Conservation (phyloP, 208 protist genomes). For the Entamoeba nuttalli region DNA sequence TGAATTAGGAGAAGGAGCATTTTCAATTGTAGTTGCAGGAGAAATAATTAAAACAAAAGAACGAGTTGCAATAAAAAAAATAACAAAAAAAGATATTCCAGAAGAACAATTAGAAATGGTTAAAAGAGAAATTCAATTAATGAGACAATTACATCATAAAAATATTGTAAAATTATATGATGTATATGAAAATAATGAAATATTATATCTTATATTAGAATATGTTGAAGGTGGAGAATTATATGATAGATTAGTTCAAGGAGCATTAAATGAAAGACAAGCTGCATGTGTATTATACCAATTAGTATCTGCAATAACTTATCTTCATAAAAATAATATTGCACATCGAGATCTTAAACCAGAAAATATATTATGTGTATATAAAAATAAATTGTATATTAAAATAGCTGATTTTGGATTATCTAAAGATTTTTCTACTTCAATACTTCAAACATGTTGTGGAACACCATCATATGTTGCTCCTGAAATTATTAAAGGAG, state of each 20-base stretch:
- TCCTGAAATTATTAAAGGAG: conserved; percentile 26
- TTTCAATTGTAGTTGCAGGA: background rate
- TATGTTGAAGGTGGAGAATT: conserved; percentile 1
- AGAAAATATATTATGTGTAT: conserved; percentile 28
- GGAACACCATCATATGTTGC: conserved; percentile 34
- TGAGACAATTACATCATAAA: background rate
- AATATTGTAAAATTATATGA: conserved; percentile 1
- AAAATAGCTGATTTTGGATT: conserved; percentile 43
- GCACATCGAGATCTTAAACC: conserved; percentile 38
- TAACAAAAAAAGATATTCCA: background rate
- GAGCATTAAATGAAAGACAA: background rate
- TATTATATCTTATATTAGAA: conserved; percentile 5
- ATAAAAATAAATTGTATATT: conserved; percentile 2
- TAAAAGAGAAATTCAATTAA: background rate
- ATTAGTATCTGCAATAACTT: background rate
- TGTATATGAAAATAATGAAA: background rate
- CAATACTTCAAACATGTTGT: conserved; percentile 14
- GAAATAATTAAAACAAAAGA: background rate
- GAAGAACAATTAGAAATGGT: background rate
- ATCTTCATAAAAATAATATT: background rate
- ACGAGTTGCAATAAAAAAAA: background rate
- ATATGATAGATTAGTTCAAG: background rate
- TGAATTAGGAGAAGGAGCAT: background rate
- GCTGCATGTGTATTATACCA: background rate
- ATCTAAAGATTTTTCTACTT: background rate